phyloP scores from a whole-genome alignment of 73 alveolate species.

The Paramecium octaurelia region DNA sequence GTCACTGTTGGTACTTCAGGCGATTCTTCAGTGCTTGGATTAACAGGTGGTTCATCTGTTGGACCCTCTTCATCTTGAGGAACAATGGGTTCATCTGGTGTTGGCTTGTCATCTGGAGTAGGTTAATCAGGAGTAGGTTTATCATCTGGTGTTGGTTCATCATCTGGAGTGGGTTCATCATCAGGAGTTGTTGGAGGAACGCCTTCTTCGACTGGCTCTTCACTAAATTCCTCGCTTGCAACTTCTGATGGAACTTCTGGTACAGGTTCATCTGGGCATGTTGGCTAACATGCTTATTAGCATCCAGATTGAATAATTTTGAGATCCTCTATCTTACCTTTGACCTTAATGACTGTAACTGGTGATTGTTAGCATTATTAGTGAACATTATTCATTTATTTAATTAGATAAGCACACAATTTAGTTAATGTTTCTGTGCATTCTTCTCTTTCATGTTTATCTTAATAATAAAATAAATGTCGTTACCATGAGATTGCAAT shows the following conservation, averaged over 20 bases:
- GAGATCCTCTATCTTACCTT: slow-evolving; percentile 26
- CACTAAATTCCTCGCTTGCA: neutral
- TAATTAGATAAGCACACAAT: slow-evolving; percentile 34
- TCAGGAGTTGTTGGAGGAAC: neutral
- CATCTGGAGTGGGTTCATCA: neutral
- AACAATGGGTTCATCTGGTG: neutral
- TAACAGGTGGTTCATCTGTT: neutral
- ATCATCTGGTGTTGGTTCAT: neutral
- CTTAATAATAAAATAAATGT: neutral
- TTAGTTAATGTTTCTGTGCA: neutral
- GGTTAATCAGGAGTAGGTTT: neutral
- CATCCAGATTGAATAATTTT: slow-evolving; percentile 42
- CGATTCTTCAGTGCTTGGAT: neutral
- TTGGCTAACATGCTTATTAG: slow-evolving; percentile 24
- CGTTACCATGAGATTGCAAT: neutral
- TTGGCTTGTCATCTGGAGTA: neutral
- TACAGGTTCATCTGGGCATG: neutral
- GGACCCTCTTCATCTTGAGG: neutral
- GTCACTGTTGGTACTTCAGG: neutral
- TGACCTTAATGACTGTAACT: slow-evolving; percentile 12
- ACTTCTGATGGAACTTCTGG: neutral
- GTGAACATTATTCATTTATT: neutral
- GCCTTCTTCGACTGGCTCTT: neutral
- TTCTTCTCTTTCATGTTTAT: slow-evolving; percentile 8
- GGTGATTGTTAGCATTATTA: neutral